Evolutionary conservation across 352 stramenopile genomes (phyloP).

Genomic region (Globisporangium echinulatum): DNA sequence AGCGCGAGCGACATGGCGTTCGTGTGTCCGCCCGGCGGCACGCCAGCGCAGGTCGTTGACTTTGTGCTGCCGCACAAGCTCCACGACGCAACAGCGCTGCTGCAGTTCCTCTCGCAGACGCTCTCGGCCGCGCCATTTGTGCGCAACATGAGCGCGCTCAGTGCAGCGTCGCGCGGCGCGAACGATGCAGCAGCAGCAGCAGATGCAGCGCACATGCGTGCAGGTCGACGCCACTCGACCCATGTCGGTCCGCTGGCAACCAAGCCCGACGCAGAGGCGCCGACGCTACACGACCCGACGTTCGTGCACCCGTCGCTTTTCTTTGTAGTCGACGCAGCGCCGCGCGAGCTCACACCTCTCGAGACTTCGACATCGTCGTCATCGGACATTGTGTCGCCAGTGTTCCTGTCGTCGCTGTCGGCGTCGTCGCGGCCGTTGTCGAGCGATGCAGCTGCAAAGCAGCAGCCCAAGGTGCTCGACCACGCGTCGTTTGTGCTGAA

Average conservation of each 20-base stretch:
- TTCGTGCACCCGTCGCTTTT: slow-evolving; percentile 14
- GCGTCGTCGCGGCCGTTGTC: too few relatives aligned
- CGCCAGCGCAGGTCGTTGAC: slow-evolving; percentile 28
- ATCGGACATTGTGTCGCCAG: slow-evolving; percentile 11
- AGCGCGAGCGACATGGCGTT: slow-evolving; percentile 67
- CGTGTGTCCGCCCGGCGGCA: slow-evolving; percentile 47
- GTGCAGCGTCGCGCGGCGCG: neutral
- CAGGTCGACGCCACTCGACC: slow-evolving; percentile 5
- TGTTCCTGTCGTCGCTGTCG: slow-evolving; percentile 10
- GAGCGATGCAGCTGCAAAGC: neutral
- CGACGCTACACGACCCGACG: slow-evolving; percentile 1
- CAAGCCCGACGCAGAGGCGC: neutral
- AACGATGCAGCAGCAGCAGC: neutral
- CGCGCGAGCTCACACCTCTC: neutral
- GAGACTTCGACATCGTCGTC: neutral
- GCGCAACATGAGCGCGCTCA: slow-evolving; percentile 33
- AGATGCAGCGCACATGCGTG: slow-evolving; percentile 2
- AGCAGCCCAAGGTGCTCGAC: slow-evolving; percentile 13
- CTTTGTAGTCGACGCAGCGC: slow-evolving; percentile 5
- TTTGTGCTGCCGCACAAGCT: slow-evolving; percentile 45
- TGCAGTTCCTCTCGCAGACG: slow-evolving; percentile 60
- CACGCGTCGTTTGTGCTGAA: slow-evolving; percentile 73
- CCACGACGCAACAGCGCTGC: slow-evolving; percentile 23
- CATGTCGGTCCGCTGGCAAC: neutral
- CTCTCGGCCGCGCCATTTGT: slow-evolving; percentile 48